Base-by-base conservation (phyloP, 75 land plant genomes). In the Pinus tabuliformis region DNA sequence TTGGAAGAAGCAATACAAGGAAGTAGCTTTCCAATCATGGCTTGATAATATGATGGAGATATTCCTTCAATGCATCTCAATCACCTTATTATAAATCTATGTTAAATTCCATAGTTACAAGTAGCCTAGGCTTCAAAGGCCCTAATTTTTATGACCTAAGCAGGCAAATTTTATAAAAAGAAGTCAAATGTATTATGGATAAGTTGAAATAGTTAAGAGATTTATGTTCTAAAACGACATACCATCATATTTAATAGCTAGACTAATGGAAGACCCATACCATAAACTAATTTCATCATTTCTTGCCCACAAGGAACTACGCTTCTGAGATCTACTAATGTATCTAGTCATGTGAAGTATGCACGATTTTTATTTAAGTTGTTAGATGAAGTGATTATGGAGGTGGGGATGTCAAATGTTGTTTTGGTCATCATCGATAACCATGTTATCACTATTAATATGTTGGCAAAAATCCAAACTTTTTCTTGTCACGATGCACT, bases 201-300 rank as follows among this genome's bases (percentile, higher is more conserved):
- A 59, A 75, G 70, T 82, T 85, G 62, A 68, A 80, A 9, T 73
- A 56, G 13, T 75, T 80, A 2, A 85, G 45, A 66, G 6, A 37
- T 5, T 83, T 81, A 52, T 88, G 87, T 87, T 59, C 6, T 54
- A 56, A 33, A 7, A 83, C 81, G 5, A 87, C 84, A 5, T 88
- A 87, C 30, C 79, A 85, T 88, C 24, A 24, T 88, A 64, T 36
- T 82, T 13, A 87, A 85, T 78, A 72, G 76, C 14, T 88, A 85
- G 87, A 72, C 26, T 21, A 75, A 81, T 77, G 72, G 71, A 54
- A 71, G 45, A 83, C 83, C 3, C 57, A 83, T 20, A 62, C 73
- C 72, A 42, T 88, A 33, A 14, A 37, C 85, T 2, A 62, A 30
- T 72, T 58, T 85, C 26, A 4, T 88, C 5, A 87, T 79, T 37